Base-by-base conservation (phyloP, 768 basidiomycete species). In the Boletales sp. region DNA sequence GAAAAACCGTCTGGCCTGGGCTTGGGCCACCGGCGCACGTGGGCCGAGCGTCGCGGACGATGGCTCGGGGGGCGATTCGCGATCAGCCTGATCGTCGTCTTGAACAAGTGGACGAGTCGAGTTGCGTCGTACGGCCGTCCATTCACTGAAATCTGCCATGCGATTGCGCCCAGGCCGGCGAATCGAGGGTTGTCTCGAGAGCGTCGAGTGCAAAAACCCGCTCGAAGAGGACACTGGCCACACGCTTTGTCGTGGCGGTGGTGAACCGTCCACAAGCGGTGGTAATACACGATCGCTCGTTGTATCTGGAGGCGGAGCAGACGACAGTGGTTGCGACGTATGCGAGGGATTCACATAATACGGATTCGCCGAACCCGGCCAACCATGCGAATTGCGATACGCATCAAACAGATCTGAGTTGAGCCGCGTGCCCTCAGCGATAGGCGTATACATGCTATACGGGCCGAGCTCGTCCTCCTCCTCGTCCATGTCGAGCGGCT, bases 111-210 rank as follows among this genome's bases (percentile, higher is more conserved):
- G 68, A 3, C 74, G 68, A 0, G 65, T 78, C 5, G 72, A 69
- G 15, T 78, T 79, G 45, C 87, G 79, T 30, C 87, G 80, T 12
- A 81, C 81, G 19, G 78, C 65, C 0, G 86, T 84, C 54, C 85
- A 88, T 25, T 89, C 87, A 59, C 76, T 82, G 64, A 90, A 88
- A 54, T 89, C 86, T 13, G 80, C 73, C 13, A 79, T 73, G 32
- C 86, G 72, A 28, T 76, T 75, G 5, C 76, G 73, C 31, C 70
- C 58, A 2, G 80, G 73, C 19, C 84, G 84, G 25, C 85, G 84
- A 41, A 86, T 72, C 18, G 83, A 81, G 0, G 80, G 67, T 53
- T 84, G 82, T 32, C 86, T 80, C 15, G 74, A 69, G 15, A 85
- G 67, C 7, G 65, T 60, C 10, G 69, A 55, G 33, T 67, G 66